A percentile compares a stretch with the other conserved stretches of the same genome.
These are phyloP conservation scores for Pisolithus microcarpus DNA, from an alignment of 768 basidiomycete species.

Conservation along the genomic window DNA sequence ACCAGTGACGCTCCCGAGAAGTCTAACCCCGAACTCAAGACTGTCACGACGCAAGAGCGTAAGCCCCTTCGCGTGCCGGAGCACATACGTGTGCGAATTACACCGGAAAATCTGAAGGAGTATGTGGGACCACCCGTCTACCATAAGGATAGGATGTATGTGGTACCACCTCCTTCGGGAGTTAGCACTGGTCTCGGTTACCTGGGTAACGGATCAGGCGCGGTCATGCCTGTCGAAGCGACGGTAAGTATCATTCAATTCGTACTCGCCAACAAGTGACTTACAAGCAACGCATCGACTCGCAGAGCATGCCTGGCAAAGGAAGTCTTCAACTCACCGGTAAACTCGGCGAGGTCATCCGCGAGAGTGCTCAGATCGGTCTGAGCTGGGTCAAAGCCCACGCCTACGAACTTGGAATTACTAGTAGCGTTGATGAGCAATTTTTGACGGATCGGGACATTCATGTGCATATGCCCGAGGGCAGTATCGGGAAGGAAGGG, in stretches of 20 bases:
- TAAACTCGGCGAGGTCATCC: conserved; percentile 96
- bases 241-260: conserved; percentile 48
- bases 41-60: conserved; percentile 71
- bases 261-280: background rate
- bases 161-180: conserved; percentile 73
- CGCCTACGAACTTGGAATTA: conserved; percentile 84
- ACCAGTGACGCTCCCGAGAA: conserved; percentile 4
- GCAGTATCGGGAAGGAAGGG: conserved; percentile 89
- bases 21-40: conserved; percentile 32
- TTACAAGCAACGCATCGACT: background rate
- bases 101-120: conserved; percentile 83
- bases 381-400: conserved; percentile 90
- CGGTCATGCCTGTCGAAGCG: conserved; percentile 96
- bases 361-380: conserved; percentile 93
- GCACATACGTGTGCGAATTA: conserved; percentile 72
- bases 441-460: conserved; percentile 83
- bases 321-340: conserved; percentile 89
- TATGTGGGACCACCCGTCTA: conserved; percentile 96
- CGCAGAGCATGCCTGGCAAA: conserved; percentile 94
- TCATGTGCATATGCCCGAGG: conserved; percentile 97
- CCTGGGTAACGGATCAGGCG: conserved; percentile 91
- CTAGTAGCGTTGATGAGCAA: conserved; percentile 59
- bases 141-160: conserved; percentile 91
- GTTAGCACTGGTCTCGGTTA: conserved; percentile 95
- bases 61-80: conserved; percentile 77